Evolutionary conservation across 2,329 filamentous ascomycete species (phyloP).

Genomic region (Lachnellula arida): DNA sequence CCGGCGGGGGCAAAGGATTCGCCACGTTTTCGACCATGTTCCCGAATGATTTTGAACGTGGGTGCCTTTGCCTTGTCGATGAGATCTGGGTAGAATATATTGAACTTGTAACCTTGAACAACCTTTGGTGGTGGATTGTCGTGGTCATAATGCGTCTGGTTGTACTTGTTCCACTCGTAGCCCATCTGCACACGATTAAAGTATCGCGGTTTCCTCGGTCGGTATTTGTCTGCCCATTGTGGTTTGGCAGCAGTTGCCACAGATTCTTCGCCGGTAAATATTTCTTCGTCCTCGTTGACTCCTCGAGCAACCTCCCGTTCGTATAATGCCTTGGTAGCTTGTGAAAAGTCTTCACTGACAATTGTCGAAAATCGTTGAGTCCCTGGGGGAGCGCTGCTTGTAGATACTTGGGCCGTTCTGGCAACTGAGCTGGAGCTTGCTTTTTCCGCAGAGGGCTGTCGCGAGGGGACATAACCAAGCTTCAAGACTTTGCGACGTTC

Average conservation of each 20-base stretch:
- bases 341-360: constrained; percentile 74
- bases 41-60: constrained; percentile 92
- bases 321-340: constrained; percentile 82
- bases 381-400: constrained; percentile 44
- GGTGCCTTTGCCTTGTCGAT: constrained; percentile 93
- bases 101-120: constrained; percentile 98
- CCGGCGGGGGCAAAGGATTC: constrained; percentile 91
- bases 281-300: constrained; percentile 89
- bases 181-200: constrained; percentile 99
- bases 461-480: constrained; percentile 62
- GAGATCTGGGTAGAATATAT: constrained; percentile 97
- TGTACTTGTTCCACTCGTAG: constrained; percentile 99
- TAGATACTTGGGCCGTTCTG: constrained; percentile 33
- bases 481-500: constrained; percentile 59
- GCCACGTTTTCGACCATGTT: constrained; percentile 81
- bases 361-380: constrained; percentile 65
- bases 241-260: constrained; percentile 61
- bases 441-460: constrained; percentile 38
- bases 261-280: constrained; percentile 86
- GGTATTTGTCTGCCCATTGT: constrained; percentile 78
- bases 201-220: constrained; percentile 87
- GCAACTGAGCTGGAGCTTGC: constrained; percentile 28
- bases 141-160: constrained; percentile 98
- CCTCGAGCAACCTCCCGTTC: constrained; percentile 90
- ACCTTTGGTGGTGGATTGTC: constrained; percentile 97